Evolutionary conservation across 2,329 filamentous ascomycete genomes (phyloP).

Genomic region (Plenodomus biglobosus): DNA sequence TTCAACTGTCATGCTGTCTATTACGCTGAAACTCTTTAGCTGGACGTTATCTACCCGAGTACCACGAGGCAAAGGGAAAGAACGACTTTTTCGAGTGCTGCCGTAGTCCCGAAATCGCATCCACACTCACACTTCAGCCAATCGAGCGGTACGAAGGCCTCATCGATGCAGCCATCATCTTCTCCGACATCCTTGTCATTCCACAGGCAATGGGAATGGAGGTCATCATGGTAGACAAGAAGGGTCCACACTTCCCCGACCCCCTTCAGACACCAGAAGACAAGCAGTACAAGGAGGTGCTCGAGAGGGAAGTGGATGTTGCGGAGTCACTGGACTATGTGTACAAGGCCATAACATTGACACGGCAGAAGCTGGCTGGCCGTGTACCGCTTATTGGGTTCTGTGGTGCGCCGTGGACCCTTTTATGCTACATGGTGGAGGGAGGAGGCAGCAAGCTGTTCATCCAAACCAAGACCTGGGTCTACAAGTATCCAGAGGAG

Average conservation of each 20-base stretch:
- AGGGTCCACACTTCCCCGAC: constrained; percentile 89
- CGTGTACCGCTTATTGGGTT: constrained; percentile 94
- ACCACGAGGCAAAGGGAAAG: constrained; percentile 88
- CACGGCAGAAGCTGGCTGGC: constrained; percentile 81
- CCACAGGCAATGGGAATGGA: constrained; percentile 97
- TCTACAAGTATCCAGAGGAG: constrained; percentile 83
- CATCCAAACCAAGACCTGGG: constrained; percentile 92
- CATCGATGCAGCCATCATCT: constrained; percentile 96
- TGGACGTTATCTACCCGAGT: constrained; percentile 95
- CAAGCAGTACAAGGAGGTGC: constrained; percentile 75
- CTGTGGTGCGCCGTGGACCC: constrained; percentile 93
- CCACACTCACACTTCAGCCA: constrained; percentile 89
- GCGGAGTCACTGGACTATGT: constrained; percentile 86
- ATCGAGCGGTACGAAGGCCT: constrained; percentile 88
- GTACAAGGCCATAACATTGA: constrained; percentile 91
- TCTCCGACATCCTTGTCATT: constrained; percentile 96
- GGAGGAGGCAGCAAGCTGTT: constrained; percentile 96
- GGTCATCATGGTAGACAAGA: constrained; percentile 98
- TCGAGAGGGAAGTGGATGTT: constrained; percentile 80
- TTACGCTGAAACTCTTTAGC: constrained; percentile 57
- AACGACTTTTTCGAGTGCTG: constrained; percentile 98
- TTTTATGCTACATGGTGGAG: constrained; percentile 99
- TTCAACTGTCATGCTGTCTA: neutral
- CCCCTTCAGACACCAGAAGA: constrained; percentile 80
- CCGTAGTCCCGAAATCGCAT: constrained; percentile 87